Conservation (phyloP, 805 yeast genomes). For the Pichia heedii region DNA sequence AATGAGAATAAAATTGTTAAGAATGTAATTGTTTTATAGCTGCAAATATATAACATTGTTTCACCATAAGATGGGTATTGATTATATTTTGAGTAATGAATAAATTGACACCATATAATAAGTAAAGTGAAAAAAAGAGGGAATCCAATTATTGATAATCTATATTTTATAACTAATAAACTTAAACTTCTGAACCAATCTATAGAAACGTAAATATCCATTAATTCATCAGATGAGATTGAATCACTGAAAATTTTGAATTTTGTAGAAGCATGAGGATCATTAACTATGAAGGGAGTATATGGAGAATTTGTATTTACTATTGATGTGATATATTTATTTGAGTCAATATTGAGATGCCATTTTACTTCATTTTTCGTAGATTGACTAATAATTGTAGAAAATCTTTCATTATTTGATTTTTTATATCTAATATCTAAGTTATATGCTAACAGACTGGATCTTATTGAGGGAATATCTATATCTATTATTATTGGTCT, state of each 20-base stretch:
- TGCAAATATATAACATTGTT: slow-evolving; percentile 35
- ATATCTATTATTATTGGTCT: slow-evolving; percentile 39
- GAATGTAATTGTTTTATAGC: slow-evolving; percentile 20
- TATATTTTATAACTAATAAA: slow-evolving; percentile 62
- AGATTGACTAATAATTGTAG: slow-evolving; percentile 64
- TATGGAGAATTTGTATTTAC: slow-evolving; percentile 63
- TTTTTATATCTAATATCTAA: slow-evolving; percentile 24
- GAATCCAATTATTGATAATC: slow-evolving; percentile 64
- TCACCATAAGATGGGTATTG: slow-evolving; percentile 37
- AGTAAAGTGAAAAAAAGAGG: slow-evolving; percentile 53
- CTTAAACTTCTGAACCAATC: slow-evolving; percentile 56
- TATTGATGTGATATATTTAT: slow-evolving; percentile 31
- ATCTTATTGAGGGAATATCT: slow-evolving; percentile 48
- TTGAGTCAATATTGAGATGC: slow-evolving; percentile 45
- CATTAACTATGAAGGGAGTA: slow-evolving; percentile 20
- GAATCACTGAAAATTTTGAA: slow-evolving; percentile 43
- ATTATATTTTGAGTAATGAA: slow-evolving; percentile 30
- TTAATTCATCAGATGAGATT: slow-evolving; percentile 23
- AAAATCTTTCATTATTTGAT: slow-evolving; percentile 30
- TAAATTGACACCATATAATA: slow-evolving; percentile 48
- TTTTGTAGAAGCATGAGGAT: slow-evolving; percentile 23
- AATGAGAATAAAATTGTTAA: slow-evolving; percentile 23
- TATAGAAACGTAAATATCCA: slow-evolving; percentile 36
- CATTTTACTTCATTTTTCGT: slow-evolving; percentile 68
- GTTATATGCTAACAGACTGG: slow-evolving; percentile 49